A percentile compares a stretch with the other conserved stretches of the same genome.
Conservation (phyloP, 2,329 filamentous ascomycete species). For the Neopestalotiopsis rosae region DNA sequence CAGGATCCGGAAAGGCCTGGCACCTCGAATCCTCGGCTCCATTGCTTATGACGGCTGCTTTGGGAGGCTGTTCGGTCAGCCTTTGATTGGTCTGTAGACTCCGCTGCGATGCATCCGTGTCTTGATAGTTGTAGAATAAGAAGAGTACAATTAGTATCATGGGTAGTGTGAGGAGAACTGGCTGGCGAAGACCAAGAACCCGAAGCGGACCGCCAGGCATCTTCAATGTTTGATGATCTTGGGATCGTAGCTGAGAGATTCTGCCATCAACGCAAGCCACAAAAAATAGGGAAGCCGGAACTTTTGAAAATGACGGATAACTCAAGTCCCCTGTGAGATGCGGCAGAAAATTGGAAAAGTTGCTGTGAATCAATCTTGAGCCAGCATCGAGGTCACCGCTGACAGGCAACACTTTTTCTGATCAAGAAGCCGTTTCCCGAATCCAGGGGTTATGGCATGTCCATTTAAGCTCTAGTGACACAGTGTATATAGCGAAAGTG, state of each 20-base stretch:
- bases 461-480: background rate
- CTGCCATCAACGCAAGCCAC: background rate
- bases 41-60: background rate
- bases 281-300: background rate
- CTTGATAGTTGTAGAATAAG: background rate
- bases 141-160: background rate
- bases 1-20: slow-evolving; percentile 7
- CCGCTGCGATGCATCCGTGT: background rate
- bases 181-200: background rate
- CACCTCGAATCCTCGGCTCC: background rate
- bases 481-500: background rate
- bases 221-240: background rate
- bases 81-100: background rate
- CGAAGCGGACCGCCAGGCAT: slow-evolving; percentile 1
- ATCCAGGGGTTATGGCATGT: background rate
- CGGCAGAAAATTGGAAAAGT: background rate
- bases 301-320: background rate
- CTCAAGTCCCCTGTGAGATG: background rate
- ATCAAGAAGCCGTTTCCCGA: background rate
- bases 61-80: background rate
- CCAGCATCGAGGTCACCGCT: background rate
- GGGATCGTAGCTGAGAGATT: too few species aligned
- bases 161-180: background rate
- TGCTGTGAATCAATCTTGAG: background rate
- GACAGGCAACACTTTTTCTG: background rate